These are phyloP conservation scores for Elongisporangium senticosum DNA, from an alignment of 352 stramenopile genomes.

Conservation along the genomic window DNA sequence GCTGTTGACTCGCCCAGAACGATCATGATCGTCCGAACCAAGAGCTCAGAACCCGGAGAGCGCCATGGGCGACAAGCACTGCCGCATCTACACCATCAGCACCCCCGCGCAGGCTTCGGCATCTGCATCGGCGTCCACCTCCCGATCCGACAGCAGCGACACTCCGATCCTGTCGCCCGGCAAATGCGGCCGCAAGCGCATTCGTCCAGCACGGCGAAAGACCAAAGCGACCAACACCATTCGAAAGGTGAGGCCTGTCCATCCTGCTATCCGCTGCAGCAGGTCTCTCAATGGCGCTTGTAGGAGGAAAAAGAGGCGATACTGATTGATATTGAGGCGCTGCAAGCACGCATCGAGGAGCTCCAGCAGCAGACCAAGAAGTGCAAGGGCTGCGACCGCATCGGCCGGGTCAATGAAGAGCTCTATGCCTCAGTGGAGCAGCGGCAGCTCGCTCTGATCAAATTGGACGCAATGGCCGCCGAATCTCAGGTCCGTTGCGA, in stretches of 20 bases:
- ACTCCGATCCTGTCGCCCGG: no score
- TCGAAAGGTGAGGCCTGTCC: slow-evolving; percentile 17
- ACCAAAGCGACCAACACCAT: slow-evolving; percentile 21
- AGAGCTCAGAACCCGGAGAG: not conserved
- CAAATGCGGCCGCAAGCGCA: not conserved
- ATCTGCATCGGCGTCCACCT: not conserved
- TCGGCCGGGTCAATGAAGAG: not conserved
- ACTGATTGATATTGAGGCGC: slow-evolving; percentile 15
- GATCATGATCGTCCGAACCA: not conserved
- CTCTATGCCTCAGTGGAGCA: not conserved
- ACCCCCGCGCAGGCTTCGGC: not conserved
- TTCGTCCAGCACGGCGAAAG: not conserved
- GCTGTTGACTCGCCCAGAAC: not conserved
- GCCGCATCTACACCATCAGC: not conserved
- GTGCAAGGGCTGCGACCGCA: not conserved
- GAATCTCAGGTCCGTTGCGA: not conserved
- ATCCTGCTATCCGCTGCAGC: not conserved
- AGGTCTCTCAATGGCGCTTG: not conserved
- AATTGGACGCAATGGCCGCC: not conserved
- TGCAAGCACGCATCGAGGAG: slow-evolving; percentile 27
- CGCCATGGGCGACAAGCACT: not conserved
- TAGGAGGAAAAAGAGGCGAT: slow-evolving; percentile 32
- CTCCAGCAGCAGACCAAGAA: slow-evolving; percentile 17
- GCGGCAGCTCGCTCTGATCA: not conserved
- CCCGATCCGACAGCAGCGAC: not conserved